Evolutionary conservation across 805 yeast genomes (phyloP).

Genomic region (Monosporozyma servazzii): DNA sequence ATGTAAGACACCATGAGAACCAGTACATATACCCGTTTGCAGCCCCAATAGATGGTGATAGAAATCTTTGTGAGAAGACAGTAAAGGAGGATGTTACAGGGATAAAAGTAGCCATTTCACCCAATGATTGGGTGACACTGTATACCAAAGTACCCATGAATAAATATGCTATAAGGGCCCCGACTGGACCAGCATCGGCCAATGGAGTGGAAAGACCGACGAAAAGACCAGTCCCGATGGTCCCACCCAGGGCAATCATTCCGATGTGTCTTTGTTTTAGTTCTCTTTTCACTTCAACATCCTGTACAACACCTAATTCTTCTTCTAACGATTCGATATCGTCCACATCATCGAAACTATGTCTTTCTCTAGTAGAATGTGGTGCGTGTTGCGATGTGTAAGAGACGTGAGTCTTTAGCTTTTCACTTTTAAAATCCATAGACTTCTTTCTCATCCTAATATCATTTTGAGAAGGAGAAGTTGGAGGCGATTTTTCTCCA

Average conservation of each 20-base stretch:
- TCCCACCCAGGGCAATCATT: conserved; percentile 74
- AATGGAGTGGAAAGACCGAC: conserved; percentile 54
- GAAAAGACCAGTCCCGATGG: conserved; percentile 72
- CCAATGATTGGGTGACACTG: conserved; percentile 60
- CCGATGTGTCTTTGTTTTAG: conserved; percentile 60
- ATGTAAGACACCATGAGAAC: conserved; percentile 72
- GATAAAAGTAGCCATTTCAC: conserved; percentile 74
- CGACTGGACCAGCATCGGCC: conserved; percentile 57
- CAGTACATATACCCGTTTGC: conserved; percentile 67
- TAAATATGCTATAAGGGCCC: conserved; percentile 51
- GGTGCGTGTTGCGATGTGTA: background rate
- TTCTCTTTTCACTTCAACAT: conserved; percentile 45
- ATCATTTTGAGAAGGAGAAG: background rate
- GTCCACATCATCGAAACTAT: conserved; percentile 2
- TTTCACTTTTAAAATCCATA: background rate
- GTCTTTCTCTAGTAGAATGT: background rate
- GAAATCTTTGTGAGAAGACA: conserved; percentile 58
- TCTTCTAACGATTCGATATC: conserved; percentile 7
- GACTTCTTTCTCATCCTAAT: background rate
- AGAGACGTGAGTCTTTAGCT: background rate
- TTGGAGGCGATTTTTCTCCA: background rate
- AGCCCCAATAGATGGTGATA: conserved; percentile 64
- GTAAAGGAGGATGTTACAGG: conserved; percentile 62
- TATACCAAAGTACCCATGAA: conserved; percentile 60
- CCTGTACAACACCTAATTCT: conserved; percentile 21